phyloP scores from a whole-genome alignment of 805 yeast species.

The Ogataea methylovora region DNA sequence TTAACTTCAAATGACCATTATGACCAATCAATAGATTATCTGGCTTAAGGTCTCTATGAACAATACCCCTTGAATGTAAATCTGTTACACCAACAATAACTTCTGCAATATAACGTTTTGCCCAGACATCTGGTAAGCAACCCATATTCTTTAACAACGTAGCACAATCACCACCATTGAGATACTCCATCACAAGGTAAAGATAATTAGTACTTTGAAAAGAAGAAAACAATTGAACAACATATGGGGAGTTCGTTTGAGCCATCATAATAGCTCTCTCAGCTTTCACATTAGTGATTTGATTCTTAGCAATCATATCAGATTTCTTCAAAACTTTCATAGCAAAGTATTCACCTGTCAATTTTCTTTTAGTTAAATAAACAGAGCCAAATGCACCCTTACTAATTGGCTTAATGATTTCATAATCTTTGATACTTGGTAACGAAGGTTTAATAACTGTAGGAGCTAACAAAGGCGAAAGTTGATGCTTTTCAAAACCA shows the following conservation, averaged over 20 bases:
- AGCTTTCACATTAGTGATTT: conserved; percentile 86
- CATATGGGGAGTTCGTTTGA: conserved; percentile 87
- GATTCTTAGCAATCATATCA: conserved; percentile 97
- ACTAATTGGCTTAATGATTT: conserved; percentile 85
- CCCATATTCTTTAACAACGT: conserved; percentile 78
- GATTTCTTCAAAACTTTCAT: conserved; percentile 86
- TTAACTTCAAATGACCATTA: conserved; percentile 82
- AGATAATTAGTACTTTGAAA: conserved; percentile 85
- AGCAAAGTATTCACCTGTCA: conserved; percentile 93
- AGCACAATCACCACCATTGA: conserved; percentile 95
- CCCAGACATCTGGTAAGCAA: conserved; percentile 80
- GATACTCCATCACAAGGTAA: conserved; percentile 91
- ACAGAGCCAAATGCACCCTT: conserved; percentile 98
- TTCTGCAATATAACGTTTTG: conserved; percentile 78
- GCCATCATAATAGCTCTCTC: conserved; percentile 98
- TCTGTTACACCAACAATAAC: conserved; percentile 87
- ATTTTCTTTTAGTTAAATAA: conserved; percentile 69
- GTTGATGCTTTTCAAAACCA: conserved; percentile 46
- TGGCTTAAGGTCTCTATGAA: conserved; percentile 93
- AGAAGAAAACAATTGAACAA: conserved; percentile 80
- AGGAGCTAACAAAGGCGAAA: conserved; percentile 74
- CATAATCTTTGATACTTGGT: conserved; percentile 83
- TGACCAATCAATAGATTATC: conserved; percentile 85
- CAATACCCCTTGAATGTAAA: conserved; percentile 79
- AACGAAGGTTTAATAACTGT: conserved; percentile 45